A percentile compares a stretch with the other conserved stretches of the same genome.
Conservation (phyloP, 306 rosid genomes). For the Prunus fruticosa region DNA sequence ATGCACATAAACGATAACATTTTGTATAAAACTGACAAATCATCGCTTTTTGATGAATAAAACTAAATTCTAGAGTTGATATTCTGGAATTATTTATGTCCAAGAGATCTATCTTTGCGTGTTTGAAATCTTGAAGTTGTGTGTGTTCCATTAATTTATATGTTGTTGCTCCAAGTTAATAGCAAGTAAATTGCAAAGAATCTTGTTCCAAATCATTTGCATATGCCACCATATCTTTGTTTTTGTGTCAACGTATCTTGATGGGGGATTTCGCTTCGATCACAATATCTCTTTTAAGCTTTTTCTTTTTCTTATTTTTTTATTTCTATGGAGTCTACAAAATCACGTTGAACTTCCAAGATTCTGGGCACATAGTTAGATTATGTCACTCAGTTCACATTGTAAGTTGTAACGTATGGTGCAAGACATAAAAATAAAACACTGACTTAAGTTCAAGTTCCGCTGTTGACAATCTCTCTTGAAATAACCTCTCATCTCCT, state of each 20-base stretch:
- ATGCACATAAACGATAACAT: not conserved
- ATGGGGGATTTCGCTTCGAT: not conserved
- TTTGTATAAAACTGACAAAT: not conserved
- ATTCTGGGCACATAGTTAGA: not conserved
- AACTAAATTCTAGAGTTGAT: not conserved
- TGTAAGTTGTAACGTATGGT: no score
- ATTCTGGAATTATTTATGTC: not conserved
- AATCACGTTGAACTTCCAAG: not conserved
- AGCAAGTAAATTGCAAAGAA: not conserved
- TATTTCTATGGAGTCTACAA: not conserved
- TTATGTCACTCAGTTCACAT: no score
- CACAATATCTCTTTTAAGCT: not conserved
- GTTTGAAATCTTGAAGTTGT: not conserved
- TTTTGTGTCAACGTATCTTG: not conserved
- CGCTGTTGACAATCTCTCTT: rapidly evolving
- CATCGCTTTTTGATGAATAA: not conserved
- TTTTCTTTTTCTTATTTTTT: not conserved
- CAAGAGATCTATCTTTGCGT: not conserved
- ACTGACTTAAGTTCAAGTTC: rapidly evolving
- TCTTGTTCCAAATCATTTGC: not conserved
- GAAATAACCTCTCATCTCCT: no score
- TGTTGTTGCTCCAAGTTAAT: not conserved
- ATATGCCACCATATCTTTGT: not conserved
- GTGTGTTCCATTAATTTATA: not conserved
- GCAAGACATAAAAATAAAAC: no score